Base-by-base conservation (phyloP, 75 land plant species). In the Cupressus sempervirens region DNA sequence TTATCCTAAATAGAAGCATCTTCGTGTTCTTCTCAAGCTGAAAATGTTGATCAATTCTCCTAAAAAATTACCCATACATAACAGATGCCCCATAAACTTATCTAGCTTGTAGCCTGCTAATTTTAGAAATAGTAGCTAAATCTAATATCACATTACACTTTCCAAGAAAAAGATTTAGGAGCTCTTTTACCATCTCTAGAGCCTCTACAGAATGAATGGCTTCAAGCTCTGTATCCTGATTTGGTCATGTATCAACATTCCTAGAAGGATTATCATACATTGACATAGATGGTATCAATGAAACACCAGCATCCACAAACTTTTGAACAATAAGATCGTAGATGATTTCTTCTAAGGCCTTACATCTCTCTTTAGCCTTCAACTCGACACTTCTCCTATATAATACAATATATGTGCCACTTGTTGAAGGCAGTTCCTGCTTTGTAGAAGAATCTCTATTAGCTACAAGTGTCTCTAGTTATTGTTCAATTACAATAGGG, bases 371-470 rank as follows among this genome's bases (percentile, higher is more conserved):
- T 67, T 92, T 90, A 9, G 89, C 95, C 86, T 89, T 93, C 26
- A 96, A 88, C 86, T 93, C 96, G 48, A 96, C 94, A 75, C 94
- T 96, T 81, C 98, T 92, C 93, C 98, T 95, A 85, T 92, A 93
- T 79, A 93, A 83, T 0, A 94, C 90, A 16, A 93, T 83, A 3
- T 94, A 93, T 43, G 92, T 89, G 70, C 90, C 88, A 29, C 90
- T 36, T 56, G 89, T 70, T n/a, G n/a, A n/a, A n/a, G n/a, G n/a
- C n/a, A n/a, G n/a, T n/a, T n/a, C n/a, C n/a, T n/a, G n/a, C n/a
- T n/a, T n/a, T n/a, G n/a, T n/a, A n/a, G n/a, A n/a, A n/a, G n/a
- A n/a, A n/a, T n/a, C n/a, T n/a, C n/a, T n/a, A n/a, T n/a, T n/a
- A n/a, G n/a, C n/a, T n/a, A n/a, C n/a, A n/a, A n/a, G n/a, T n/a